phyloP scores from a whole-genome alignment of 768 basidiomycete genomes.

The Multifurca ochricompacta region DNA sequence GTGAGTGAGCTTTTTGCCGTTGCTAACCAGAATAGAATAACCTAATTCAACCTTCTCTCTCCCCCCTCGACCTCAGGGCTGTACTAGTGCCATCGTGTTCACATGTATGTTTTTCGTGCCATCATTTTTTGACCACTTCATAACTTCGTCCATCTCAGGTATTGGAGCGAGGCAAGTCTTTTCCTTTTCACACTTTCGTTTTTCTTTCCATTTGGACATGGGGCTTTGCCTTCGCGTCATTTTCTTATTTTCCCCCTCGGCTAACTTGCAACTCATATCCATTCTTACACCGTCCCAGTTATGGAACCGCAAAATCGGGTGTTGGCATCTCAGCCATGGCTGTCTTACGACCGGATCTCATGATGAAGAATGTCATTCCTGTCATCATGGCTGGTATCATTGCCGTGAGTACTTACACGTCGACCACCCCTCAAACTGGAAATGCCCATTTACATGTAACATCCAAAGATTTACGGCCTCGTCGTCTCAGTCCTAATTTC shows the following conservation, averaged over 20 bases:
- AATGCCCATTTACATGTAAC: background rate
- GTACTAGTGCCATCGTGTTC: conserved; percentile 95
- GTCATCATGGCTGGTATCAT: conserved; percentile 99
- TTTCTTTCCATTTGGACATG: too few relatives aligned
- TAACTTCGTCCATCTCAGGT: conserved; percentile 35
- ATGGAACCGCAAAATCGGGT: conserved; percentile 98
- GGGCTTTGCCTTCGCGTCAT: background rate
- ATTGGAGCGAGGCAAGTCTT: conserved; percentile 72
- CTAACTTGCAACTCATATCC: background rate
- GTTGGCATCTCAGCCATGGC: conserved; percentile 96
- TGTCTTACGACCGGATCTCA: conserved; percentile 88
- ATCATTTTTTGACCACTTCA: background rate
- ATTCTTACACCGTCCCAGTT: conserved; percentile 47
- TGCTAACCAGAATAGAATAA: background rate
- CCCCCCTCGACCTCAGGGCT: conserved; percentile 53
- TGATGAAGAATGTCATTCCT: conserved; percentile 74
- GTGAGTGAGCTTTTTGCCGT: conserved; percentile 51
- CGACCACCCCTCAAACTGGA: conserved; percentile 47
- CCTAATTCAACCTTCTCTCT: background rate
- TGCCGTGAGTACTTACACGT: conserved; percentile 95
- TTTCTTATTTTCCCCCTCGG: background rate
- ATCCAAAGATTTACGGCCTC: conserved; percentile 91
- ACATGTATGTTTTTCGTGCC: conserved; percentile 59
- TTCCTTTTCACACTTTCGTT: background rate
- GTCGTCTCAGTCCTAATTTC: conserved; percentile 97